Evolutionary conservation across 1,139 yeast species (phyloP).

Genomic region (Meyerozyma smithsonii): DNA sequence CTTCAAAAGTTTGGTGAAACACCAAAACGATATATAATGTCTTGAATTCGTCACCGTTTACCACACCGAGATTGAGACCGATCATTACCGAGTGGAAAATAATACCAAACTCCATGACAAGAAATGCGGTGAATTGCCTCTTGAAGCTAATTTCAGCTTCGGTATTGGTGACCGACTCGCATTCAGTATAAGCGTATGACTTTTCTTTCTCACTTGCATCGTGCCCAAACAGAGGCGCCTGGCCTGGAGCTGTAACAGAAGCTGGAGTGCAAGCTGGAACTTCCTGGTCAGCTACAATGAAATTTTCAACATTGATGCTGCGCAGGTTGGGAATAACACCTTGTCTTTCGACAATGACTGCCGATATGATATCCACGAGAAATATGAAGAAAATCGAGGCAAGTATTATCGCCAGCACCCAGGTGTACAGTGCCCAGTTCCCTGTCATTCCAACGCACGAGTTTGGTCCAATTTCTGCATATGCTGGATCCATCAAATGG

Average conservation of each 20-base stretch:
- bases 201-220: neutral
- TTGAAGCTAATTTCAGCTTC: slow-evolving; percentile 7
- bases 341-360: slow-evolving; percentile 6
- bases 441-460: slow-evolving; percentile 11
- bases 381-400: slow-evolving; percentile 7
- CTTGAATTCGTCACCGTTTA: slow-evolving; percentile 66
- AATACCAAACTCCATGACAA: slow-evolving; percentile 74
- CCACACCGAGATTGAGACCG: slow-evolving; percentile 66
- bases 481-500: slow-evolving; percentile 11
- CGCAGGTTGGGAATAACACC: slow-evolving; percentile 2
- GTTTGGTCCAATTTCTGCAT: slow-evolving; percentile 7
- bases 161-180: slow-evolving; percentile 5
- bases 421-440: slow-evolving; percentile 9
- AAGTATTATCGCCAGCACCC: slow-evolving; percentile 10
- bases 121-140: slow-evolving; percentile 30
- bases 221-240: too few species aligned
- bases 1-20: slow-evolving; percentile 92
- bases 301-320: slow-evolving; percentile 6
- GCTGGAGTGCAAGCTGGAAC: too few species aligned
- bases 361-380: slow-evolving; percentile 6
- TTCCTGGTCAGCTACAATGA: slow-evolving; percentile 1
- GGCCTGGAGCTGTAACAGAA: too few species aligned
- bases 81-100: slow-evolving; percentile 78
- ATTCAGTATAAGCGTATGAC: neutral
- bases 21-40: slow-evolving; percentile 75